Percentiles rank a stretch among this genome's conserved stretches.
Conservation (phyloP, 352 stramenopile species). For the Phytopythium chamaehyphon region DNA sequence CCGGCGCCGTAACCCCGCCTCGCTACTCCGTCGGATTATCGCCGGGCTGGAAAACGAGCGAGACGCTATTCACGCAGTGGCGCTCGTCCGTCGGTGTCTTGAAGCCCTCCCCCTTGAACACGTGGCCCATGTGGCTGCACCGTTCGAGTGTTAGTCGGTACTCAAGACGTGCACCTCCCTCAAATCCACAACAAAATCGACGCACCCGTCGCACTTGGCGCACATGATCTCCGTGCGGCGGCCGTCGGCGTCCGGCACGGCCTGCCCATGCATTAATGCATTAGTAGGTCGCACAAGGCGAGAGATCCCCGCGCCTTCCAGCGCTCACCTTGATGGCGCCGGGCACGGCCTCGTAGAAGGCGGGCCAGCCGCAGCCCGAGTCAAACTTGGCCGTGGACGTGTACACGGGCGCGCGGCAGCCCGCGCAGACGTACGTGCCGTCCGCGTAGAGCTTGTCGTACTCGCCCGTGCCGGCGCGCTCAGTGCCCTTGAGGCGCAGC, state of each 20-base stretch:
- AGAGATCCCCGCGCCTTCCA: too few species aligned
- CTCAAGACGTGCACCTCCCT: not conserved
- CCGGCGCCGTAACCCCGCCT: not conserved
- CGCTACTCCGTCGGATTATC: slow-evolving; percentile 40
- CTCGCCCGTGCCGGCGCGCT: slow-evolving; percentile 82
- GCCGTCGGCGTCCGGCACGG: slow-evolving; percentile 64
- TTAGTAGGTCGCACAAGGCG: too few species aligned
- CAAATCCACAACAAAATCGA: not conserved
- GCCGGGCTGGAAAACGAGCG: slow-evolving; percentile 75
- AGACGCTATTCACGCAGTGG: slow-evolving; percentile 90
- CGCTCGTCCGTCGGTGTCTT: slow-evolving; percentile 85
- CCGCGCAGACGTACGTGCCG: slow-evolving; percentile 85
- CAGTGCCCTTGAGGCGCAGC: slow-evolving; percentile 88
- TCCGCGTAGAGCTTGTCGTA: slow-evolving; percentile 88
- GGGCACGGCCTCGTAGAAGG: slow-evolving; percentile 88
- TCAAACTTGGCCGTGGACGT: slow-evolving; percentile 89
- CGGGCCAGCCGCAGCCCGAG: slow-evolving; percentile 88
- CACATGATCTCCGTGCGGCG: slow-evolving; percentile 87
- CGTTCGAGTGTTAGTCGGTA: not conserved
- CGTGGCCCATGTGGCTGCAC: slow-evolving; percentile 85
- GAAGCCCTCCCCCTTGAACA: slow-evolving; percentile 89
- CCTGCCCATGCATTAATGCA: slow-evolving; percentile 17
- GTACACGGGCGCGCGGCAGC: slow-evolving; percentile 86
- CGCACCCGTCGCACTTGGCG: slow-evolving; percentile 79
- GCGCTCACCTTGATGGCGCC: slow-evolving; percentile 79